Base-by-base conservation (phyloP, 2,329 filamentous ascomycete genomes). In the Pyricularia sp. region DNA sequence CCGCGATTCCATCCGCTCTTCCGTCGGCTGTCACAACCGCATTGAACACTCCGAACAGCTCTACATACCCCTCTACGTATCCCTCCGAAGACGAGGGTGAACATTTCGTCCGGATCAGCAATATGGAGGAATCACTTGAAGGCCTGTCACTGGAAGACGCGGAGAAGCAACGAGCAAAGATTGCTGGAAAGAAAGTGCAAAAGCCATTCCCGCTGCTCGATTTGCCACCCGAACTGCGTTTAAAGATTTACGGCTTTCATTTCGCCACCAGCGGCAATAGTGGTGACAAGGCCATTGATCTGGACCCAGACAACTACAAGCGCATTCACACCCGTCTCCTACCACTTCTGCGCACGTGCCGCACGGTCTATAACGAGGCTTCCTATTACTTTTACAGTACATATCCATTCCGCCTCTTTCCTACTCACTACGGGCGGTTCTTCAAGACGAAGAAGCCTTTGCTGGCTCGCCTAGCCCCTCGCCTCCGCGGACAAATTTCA, bases 371-470 rank as follows among this genome's bases (percentile, higher is more conserved):
- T 73, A 75, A 78, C 20, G 90, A 93, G 77, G 87, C 89, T 0
- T 85, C 86, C 0, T 84, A 88, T 72, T 81, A 84, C 71, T 90
- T 92, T 76, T 92, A 91, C 78, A 85, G 85, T 74, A 83, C 82
- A 10, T 84, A 86, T 68, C 82, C 84, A 0, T 85, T 91, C 68
- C 88, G 89, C 68, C 76, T 93, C 50, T 93, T 92, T 73, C 89
- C 90, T 14, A 88, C 84, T 3, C 81, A 85, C 26, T 85, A 85
- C 5, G 88, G 88, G 64, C 83, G 85, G 58, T 88, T 90, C 78
- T 91, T 91, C 81, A 90, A 92, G 78, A 88, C 88, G 33, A 92
- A 92, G 79, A 87, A 86, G 72, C 91, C 91, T 1, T 81, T 94
- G 0, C 81, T 94, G 31, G 85, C 88, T 6, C 87, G 90, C 23